These are phyloP conservation scores for Penicillium waksmanii DNA, from an alignment of 495 filamentous ascomycete species.

Conservation along the genomic window DNA sequence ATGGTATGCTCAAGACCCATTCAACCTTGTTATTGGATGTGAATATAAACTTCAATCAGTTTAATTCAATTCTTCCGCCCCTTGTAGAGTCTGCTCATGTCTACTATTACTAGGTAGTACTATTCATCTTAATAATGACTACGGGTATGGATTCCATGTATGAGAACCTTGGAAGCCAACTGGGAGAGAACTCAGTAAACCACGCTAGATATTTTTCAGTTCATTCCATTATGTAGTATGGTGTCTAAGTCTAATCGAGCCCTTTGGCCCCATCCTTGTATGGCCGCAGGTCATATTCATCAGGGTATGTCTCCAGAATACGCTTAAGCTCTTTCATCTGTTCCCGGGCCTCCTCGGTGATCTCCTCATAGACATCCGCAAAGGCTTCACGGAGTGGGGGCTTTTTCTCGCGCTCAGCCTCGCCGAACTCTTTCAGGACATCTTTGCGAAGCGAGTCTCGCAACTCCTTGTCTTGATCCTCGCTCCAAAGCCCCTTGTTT, in stretches of 20 bases:
- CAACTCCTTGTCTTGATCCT: slow-evolving; percentile 76
- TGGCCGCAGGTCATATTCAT: slow-evolving; percentile 84
- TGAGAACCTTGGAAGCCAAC: no score
- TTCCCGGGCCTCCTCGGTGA: slow-evolving; percentile 77
- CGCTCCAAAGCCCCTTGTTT: slow-evolving; percentile 77
- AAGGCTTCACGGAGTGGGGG: slow-evolving; percentile 78
- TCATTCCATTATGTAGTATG: background rate
- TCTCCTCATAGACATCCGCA: slow-evolving; percentile 81
- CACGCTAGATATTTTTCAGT: background rate
- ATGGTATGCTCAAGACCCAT: no score
- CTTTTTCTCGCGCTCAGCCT: slow-evolving; percentile 90
- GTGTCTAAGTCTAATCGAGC: slow-evolving; percentile 36
- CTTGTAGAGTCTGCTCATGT: no score
- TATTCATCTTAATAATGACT: no score
- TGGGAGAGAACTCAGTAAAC: background rate
- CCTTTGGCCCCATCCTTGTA: slow-evolving; percentile 79
- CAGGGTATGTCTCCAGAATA: slow-evolving; percentile 82
- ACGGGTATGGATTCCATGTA: background rate
- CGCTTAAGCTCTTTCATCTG: slow-evolving; percentile 81
- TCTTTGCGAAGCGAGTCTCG: slow-evolving; percentile 68
- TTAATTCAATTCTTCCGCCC: no score
- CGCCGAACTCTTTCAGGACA: slow-evolving; percentile 80
- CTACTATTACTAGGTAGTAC: no score
- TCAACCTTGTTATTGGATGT: no score
- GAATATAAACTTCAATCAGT: no score